These are phyloP conservation scores for Avena insularis DNA, from an alignment of 176 grass and related monocot species.

Conservation along the genomic window DNA sequence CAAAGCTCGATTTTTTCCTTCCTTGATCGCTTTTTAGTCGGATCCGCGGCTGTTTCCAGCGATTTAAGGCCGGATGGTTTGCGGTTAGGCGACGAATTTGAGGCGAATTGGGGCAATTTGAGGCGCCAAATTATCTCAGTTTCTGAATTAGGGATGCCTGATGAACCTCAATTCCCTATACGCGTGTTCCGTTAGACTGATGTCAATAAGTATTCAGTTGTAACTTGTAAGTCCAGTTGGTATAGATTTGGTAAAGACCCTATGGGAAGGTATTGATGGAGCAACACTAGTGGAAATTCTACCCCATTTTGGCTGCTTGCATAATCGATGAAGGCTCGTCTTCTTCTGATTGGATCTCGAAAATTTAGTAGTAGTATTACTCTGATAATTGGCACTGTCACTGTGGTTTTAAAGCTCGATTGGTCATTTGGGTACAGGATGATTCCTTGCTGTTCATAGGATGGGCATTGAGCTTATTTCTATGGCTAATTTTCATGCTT, in stretches of 20 bases:
- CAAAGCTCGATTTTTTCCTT: not conserved
- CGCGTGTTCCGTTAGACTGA: not conserved
- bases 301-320: not conserved
- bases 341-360: not conserved
- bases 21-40: not conserved
- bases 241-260: not conserved
- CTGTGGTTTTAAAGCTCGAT: not conserved
- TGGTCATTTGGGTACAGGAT: not conserved
- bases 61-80: not conserved
- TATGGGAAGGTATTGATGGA: not conserved
- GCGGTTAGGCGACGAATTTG: not conserved
- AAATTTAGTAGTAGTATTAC: not conserved
- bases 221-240: not conserved
- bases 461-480: not conserved
- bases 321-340: not conserved
- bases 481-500: slow-evolving; percentile 1
- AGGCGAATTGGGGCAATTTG: not conserved
- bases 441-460: not conserved
- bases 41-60: not conserved
- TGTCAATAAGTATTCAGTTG: not conserved
- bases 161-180: not conserved
- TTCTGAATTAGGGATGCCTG: not conserved
- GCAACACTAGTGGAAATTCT: not conserved
- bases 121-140: not conserved
- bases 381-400: not conserved